Evolutionary conservation across 805 yeast genomes (phyloP).

Genomic region (Blastobotrys terrestris): DNA sequence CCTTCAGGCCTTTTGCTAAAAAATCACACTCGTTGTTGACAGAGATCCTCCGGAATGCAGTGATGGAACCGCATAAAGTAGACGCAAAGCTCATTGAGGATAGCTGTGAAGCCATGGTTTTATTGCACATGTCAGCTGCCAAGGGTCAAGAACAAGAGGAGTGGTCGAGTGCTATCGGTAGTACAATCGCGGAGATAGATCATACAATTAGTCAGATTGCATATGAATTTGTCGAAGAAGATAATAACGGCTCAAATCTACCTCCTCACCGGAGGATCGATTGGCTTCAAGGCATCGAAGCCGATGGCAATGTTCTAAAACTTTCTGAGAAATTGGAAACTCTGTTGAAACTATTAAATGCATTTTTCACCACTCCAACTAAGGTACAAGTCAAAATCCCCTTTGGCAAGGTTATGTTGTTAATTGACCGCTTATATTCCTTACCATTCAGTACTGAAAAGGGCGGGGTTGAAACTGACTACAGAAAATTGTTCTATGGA

Average conservation of each 20-base stretch:
- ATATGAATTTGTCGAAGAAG: constrained; percentile 5
- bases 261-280: not conserved
- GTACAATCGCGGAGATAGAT: constrained; percentile 28
- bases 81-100: constrained; percentile 36
- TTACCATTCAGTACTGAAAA: constrained; percentile 45
- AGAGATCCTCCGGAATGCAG: constrained; percentile 30
- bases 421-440: constrained; percentile 50
- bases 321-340: constrained; percentile 4
- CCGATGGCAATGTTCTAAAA: not conserved
- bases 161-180: constrained; percentile 44
- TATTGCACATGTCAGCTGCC: constrained; percentile 49
- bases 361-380: constrained; percentile 47
- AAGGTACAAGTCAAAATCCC: constrained; percentile 56
- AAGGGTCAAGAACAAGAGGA: constrained; percentile 44
- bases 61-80: constrained; percentile 31
- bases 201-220: constrained; percentile 7
- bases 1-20: constrained; percentile 72
- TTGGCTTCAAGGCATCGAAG: not conserved
- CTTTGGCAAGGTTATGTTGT: constrained; percentile 46
- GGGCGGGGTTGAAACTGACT: constrained; percentile 30
- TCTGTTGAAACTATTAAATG: constrained; percentile 32
- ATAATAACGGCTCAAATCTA: not conserved
- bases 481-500: constrained; percentile 53
- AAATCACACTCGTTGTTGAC: constrained; percentile 46
- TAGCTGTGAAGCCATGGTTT: constrained; percentile 48